Evolutionary conservation across 495 filamentous ascomycete species (phyloP), one percentile per base, ranked within the genome.

Genomic region (Apiosordaria backusii): DNA sequence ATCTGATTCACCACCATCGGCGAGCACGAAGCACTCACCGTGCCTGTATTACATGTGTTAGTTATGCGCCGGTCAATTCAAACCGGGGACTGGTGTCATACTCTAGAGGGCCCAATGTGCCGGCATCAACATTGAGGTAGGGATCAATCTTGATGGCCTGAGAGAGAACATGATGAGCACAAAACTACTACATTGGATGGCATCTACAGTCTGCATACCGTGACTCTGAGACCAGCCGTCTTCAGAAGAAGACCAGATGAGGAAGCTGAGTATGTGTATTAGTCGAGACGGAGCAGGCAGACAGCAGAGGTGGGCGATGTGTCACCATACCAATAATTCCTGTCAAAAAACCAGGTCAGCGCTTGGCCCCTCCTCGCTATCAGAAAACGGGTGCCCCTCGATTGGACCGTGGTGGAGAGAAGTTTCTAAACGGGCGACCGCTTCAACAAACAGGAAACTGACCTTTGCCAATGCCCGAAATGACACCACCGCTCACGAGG

Each of bases 1-100:
- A 77, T 99, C 95, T 3, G 68, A 66, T 61, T 76, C 76, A 52
- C 71, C 71, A 18, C 75, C 76, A 40, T 71, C 70, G 1, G 71
- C 71, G 3, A 81, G 72, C 6, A 83, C 79, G 61, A 81, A 81
- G 64, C 68, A 74, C 70, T 80, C 78, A 29, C 77, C 78, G 65
- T 79, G 78, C 58, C 52, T 55, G n/a, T 15, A 45, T 55, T 19
- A 55, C 52, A 19, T 19, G 19, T 45, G 13, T 25, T 25, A 50
- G 40, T 60, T 45, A 22, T 23, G 52, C 52, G 52, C 52, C 22
- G 4, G 35, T 45, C 16, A 15, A 13, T 2, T 45, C 35, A 13
- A 13, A 13, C 3, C 9, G n/a, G 52, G 22, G 18, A 18, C 52
- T 55, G n/a, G 52, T 19, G 52, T 15, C 52, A 23, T 55, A 55